phyloP scores from a whole-genome alignment of 2,329 filamentous ascomycete genomes.

The Colletotrichum sp. region DNA sequence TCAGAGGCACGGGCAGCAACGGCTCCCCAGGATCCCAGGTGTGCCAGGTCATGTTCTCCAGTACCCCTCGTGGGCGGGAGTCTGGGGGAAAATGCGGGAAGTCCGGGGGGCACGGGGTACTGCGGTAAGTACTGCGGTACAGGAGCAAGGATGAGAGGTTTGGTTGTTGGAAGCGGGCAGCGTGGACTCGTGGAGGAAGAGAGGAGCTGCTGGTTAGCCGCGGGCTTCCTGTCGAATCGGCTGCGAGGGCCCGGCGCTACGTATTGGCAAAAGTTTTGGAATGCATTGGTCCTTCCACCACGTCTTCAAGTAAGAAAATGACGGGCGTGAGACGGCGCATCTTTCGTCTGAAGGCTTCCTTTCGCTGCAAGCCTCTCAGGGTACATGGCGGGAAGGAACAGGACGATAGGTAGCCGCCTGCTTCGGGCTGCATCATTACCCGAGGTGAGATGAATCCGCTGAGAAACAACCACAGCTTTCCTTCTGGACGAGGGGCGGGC shows the following conservation, averaged over 20 bases:
- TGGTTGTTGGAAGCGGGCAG: neutral
- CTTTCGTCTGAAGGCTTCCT: neutral
- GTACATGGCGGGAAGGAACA: neutral
- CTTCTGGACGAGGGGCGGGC: neutral
- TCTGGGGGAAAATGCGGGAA: conserved; percentile 15
- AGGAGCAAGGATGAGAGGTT: neutral
- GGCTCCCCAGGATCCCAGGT: neutral
- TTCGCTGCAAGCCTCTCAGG: neutral
- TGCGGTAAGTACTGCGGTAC: neutral
- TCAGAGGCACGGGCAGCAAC: neutral
- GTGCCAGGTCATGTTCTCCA: neutral
- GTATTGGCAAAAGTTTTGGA: neutral
- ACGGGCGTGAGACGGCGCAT: neutral
- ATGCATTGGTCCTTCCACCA: neutral
- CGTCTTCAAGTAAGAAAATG: neutral
- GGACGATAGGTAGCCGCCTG: neutral
- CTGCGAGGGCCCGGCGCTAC: neutral
- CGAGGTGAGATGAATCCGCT: conserved; percentile 10
- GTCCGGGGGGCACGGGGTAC: neutral
- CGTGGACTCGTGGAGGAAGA: neutral
- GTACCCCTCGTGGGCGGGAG: neutral
- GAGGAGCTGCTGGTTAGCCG: neutral
- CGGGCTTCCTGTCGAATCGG: neutral
- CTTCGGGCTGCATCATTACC: neutral
- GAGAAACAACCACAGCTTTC: neutral